Conservation (phyloP, 1,284 basidiomycete species). For the Melampsora americana region DNA sequence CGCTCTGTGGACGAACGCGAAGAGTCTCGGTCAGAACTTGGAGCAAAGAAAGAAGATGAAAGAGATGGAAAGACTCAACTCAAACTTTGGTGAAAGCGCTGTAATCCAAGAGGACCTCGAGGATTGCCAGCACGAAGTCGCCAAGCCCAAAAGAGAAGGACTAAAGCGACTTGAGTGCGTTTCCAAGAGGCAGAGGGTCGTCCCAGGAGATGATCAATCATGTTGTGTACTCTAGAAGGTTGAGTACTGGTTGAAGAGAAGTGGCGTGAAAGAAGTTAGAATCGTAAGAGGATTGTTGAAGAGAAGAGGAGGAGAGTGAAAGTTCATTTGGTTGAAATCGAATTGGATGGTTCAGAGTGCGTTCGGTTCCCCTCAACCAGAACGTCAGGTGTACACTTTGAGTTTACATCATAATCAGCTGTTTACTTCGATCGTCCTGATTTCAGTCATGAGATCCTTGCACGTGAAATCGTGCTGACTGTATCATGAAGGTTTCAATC, state of each 20-base stretch:
- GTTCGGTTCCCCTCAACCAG: too few relatives aligned
- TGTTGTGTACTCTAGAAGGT: slow-evolving; percentile 53
- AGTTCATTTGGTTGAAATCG: too few relatives aligned
- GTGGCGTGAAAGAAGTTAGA: not conserved
- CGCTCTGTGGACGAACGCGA: slow-evolving; percentile 60
- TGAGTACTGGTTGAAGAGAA: not conserved
- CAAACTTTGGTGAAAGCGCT: slow-evolving; percentile 60
- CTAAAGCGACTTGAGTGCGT: slow-evolving; percentile 76
- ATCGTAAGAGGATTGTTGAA: not conserved
- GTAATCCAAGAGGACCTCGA: slow-evolving; percentile 65
- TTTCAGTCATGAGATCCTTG: too few relatives aligned
- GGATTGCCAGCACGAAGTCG: slow-evolving; percentile 69
- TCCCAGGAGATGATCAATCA: slow-evolving; percentile 80
- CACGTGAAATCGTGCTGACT: too few relatives aligned
- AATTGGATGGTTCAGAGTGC: too few relatives aligned
- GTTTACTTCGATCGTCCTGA: too few relatives aligned
- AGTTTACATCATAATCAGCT: too few relatives aligned
- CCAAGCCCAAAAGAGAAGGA: slow-evolving; percentile 85
- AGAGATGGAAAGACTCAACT: slow-evolving; percentile 19
- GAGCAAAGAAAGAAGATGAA: slow-evolving; percentile 4
- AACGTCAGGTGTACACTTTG: too few relatives aligned
- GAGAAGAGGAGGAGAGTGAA: not conserved
- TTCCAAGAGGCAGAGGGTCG: slow-evolving; percentile 72
- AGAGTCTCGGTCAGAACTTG: not conserved
- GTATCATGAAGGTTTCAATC: too few relatives aligned